Evolutionary conservation across 805 yeast genomes (phyloP).

Genomic region (Yamadazyma sp.): DNA sequence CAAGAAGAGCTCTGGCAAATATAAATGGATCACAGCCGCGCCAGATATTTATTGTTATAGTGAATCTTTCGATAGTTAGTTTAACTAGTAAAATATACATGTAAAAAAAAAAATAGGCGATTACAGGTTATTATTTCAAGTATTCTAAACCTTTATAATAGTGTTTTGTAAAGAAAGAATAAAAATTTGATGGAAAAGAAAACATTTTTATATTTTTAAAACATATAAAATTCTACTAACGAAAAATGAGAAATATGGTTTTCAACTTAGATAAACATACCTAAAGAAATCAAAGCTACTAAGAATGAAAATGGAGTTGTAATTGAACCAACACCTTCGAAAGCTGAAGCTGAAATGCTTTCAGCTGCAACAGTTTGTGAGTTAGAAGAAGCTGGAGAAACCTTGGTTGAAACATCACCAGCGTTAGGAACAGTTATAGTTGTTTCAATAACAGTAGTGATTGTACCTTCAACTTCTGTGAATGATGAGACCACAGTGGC

Average conservation of each 20-base stretch:
- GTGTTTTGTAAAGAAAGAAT: no score
- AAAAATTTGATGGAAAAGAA: no score
- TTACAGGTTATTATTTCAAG: no score
- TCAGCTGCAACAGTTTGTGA: constrained; percentile 13
- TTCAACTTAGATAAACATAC: constrained; percentile 6
- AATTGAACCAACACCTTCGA: constrained; percentile 6
- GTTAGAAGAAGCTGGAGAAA: neutral
- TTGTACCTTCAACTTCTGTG: constrained; percentile 5
- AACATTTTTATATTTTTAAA: no score
- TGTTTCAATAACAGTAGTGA: constrained; percentile 5
- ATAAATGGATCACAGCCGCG: constrained; percentile 22
- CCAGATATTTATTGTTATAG: constrained; percentile 43
- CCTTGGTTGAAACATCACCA: constrained; percentile 4
- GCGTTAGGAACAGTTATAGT: constrained; percentile 5
- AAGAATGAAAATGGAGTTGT: constrained; percentile 4
- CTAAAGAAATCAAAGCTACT: constrained; percentile 6
- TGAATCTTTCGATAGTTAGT: constrained; percentile 34
- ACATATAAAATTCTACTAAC: no score
- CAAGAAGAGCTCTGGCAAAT: constrained; percentile 26
- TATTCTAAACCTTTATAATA: no score
- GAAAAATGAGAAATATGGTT: no score
- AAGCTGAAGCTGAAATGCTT: constrained; percentile 5
- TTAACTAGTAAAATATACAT: no score
- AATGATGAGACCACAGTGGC: no score
- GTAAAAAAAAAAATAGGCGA: no score